These are phyloP conservation scores for Coprinopsis marcescibilis DNA, from an alignment of 768 basidiomycete genomes.

Conservation along the genomic window DNA sequence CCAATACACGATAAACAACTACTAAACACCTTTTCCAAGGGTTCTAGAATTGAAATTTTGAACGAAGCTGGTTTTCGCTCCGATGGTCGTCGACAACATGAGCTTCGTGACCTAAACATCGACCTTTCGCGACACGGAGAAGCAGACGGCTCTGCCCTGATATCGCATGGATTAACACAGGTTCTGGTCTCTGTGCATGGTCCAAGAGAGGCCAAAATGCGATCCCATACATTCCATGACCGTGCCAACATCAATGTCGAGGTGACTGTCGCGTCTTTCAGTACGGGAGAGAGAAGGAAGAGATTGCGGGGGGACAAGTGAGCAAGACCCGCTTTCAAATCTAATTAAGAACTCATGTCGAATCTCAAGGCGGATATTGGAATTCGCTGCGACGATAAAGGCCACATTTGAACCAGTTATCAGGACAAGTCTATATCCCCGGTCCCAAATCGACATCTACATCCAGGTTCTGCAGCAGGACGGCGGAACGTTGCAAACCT, in stretches of 20 bases:
- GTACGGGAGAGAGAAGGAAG: slow-evolving; percentile 72
- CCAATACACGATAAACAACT: not conserved
- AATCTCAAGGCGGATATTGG: slow-evolving; percentile 66
- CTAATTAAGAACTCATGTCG: slow-evolving; percentile 9
- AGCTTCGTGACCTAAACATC: slow-evolving; percentile 78
- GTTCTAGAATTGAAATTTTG: slow-evolving; percentile 63
- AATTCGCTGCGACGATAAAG: slow-evolving; percentile 82
- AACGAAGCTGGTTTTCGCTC: slow-evolving; percentile 86
- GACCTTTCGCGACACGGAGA: slow-evolving; percentile 67
- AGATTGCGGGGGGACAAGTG: slow-evolving; percentile 84
- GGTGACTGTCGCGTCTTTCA: slow-evolving; percentile 81
- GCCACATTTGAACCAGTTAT: slow-evolving; percentile 96
- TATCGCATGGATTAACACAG: slow-evolving; percentile 87
- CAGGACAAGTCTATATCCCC: slow-evolving; percentile 85
- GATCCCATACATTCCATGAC: slow-evolving; percentile 79
- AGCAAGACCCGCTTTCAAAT: slow-evolving; percentile 23
- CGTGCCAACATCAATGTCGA: slow-evolving; percentile 88
- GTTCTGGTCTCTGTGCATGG: slow-evolving; percentile 88
- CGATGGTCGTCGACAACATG: slow-evolving; percentile 89
- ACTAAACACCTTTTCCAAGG: slow-evolving; percentile 23
- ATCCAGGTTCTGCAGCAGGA: slow-evolving; percentile 93
- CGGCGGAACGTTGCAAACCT: slow-evolving; percentile 84
- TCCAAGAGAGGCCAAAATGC: slow-evolving; percentile 80
- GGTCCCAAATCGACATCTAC: slow-evolving; percentile 91
- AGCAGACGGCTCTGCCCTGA: slow-evolving; percentile 81